These are phyloP conservation scores for Colletotrichum musicola DNA, from an alignment of 2,329 filamentous ascomycete genomes.

Conservation along the genomic window DNA sequence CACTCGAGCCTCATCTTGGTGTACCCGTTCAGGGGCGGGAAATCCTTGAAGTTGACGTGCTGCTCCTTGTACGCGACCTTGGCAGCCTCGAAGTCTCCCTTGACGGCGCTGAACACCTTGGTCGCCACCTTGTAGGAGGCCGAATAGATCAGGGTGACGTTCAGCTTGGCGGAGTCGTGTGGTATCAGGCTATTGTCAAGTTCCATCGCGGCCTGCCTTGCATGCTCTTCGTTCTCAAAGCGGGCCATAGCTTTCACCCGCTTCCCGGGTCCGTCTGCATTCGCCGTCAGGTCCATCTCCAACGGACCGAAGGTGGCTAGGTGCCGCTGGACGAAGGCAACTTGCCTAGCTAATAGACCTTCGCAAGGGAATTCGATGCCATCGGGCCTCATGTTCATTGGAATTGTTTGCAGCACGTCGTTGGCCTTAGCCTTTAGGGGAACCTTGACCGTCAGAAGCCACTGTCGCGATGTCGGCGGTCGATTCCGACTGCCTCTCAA, in stretches of 20 bases:
- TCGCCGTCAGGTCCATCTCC: constrained; percentile 48
- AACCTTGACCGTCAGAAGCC: constrained; percentile 45
- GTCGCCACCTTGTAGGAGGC: constrained; percentile 54
- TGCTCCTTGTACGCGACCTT: constrained; percentile 47
- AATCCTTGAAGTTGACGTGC: constrained; percentile 45
- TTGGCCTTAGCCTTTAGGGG: constrained; percentile 38
- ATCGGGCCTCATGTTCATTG: constrained; percentile 34
- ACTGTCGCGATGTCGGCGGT: constrained; percentile 17
- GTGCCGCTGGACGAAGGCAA: constrained; percentile 45
- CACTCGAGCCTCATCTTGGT: constrained; percentile 55
- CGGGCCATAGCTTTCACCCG: constrained; percentile 54
- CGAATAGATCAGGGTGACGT: constrained; percentile 51
- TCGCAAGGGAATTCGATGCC: constrained; percentile 39
- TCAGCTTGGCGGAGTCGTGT: constrained; percentile 48
- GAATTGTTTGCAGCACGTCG: constrained; percentile 42
- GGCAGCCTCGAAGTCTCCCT: constrained; percentile 45
- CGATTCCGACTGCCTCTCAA: too few species aligned
- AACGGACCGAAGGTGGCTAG: constrained; percentile 49
- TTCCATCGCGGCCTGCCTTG: constrained; percentile 47
- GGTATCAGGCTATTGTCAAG: constrained; percentile 49
- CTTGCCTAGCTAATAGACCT: constrained; percentile 40
- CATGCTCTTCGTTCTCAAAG: constrained; percentile 54
- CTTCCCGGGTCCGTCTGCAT: constrained; percentile 43
- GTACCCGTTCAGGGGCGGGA: constrained; percentile 45
- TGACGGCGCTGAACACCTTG: constrained; percentile 49